Conservation (phyloP, 768 basidiomycete species). For the Rhizopogon vulgaris region DNA sequence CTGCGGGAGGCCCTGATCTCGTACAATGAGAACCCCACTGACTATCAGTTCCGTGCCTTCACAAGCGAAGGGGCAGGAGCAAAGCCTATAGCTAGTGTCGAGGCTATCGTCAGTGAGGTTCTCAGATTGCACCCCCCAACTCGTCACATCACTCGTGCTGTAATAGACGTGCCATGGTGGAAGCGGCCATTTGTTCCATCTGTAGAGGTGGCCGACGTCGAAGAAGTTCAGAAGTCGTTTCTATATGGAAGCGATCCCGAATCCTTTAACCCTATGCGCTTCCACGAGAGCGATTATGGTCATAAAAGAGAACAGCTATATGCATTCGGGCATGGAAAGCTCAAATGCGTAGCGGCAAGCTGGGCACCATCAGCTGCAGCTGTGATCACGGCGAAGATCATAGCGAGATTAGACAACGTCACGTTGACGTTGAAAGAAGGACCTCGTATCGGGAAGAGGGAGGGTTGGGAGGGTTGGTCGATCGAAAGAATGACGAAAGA, state of each 20-base stretch:
- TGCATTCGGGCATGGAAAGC: conserved; percentile 38
- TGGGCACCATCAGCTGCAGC: conserved; percentile 50
- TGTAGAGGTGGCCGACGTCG: conserved; percentile 17
- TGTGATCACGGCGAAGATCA: conserved; percentile 33
- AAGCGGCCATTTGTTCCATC: conserved; percentile 4
- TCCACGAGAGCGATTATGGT: conserved; percentile 17
- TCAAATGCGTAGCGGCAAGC: conserved; percentile 38
- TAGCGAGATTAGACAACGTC: conserved; percentile 21
- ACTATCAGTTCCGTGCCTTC: conserved; percentile 22
- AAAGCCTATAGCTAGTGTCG: conserved; percentile 21
- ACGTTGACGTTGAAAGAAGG: conserved; percentile 24
- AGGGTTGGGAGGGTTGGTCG: conserved; percentile 39
- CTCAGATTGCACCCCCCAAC: conserved; percentile 50
- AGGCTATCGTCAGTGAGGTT: conserved; percentile 35
- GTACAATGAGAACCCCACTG: conserved; percentile 25
- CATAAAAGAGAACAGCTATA: conserved; percentile 23
- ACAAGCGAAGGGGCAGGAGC: not conserved
- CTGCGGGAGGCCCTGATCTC: conserved; percentile 18
- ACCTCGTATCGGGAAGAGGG: conserved; percentile 27
- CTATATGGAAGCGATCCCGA: conserved; percentile 30
- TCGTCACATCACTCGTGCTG: conserved; percentile 34
- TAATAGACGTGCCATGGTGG: not conserved
- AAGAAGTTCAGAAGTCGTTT: conserved; percentile 21
- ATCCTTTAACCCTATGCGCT: conserved; percentile 33
- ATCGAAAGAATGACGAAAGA: not conserved